phyloP scores from a whole-genome alignment of 2,329 filamentous ascomycete genomes.

The Neopestalotiopsis sp. region DNA sequence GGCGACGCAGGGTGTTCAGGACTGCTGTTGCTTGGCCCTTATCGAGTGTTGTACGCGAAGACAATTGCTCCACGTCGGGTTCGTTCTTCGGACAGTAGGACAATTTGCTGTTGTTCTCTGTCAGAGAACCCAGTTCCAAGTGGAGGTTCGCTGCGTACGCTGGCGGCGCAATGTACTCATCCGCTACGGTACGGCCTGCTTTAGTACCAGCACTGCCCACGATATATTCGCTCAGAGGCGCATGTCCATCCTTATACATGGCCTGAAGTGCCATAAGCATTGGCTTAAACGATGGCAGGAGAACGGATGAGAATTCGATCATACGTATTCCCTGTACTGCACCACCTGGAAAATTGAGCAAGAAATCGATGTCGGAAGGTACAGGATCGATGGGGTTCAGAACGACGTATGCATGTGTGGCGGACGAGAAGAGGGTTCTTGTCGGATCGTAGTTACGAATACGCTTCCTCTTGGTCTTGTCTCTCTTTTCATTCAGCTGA shows the following conservation, averaged over 20 bases:
- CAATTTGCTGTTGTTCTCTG: constrained; percentile 22
- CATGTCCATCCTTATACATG: constrained; percentile 47
- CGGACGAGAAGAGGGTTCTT: neutral
- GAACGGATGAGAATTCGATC: constrained; percentile 66
- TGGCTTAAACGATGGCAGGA: constrained; percentile 63
- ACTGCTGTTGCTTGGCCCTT: constrained; percentile 55
- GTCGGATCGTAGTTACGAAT: neutral
- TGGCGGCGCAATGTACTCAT: constrained; percentile 7
- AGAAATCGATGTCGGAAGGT: constrained; percentile 20
- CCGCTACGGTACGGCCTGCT: neutral
- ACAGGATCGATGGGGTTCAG: constrained; percentile 33
- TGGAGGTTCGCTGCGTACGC: constrained; percentile 5
- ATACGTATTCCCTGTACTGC: constrained; percentile 38
- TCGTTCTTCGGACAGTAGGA: constrained; percentile 27
- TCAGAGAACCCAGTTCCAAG: constrained; percentile 1
- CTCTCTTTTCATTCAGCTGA: neutral
- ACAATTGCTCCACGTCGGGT: constrained; percentile 30
- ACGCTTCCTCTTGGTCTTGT: constrained; percentile 10
- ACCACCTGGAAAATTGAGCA: neutral
- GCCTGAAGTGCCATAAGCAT: constrained; percentile 61
- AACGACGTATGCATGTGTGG: neutral
- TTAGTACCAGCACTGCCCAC: constrained; percentile 33
- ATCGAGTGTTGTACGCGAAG: constrained; percentile 54
- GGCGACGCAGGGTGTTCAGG: constrained; percentile 55
- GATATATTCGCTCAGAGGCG: constrained; percentile 57